Conservation (phyloP, 164 flowering plant species). For the Saururus chinensis region DNA sequence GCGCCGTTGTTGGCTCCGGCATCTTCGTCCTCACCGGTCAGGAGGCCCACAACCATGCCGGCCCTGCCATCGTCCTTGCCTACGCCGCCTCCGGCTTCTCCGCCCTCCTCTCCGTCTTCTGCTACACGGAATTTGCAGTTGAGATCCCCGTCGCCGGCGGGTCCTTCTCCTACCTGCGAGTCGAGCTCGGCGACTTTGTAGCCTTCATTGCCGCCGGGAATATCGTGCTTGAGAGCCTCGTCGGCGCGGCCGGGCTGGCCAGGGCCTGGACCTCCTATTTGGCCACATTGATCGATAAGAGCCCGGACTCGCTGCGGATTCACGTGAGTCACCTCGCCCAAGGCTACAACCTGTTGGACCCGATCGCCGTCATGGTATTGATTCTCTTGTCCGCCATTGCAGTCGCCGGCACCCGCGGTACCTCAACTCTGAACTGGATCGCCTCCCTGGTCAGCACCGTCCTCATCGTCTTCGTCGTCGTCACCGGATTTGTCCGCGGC, state of each 20-base stretch:
- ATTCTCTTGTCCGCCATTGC: conserved; percentile 35
- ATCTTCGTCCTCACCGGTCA: conserved; percentile 67
- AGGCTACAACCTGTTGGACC: conserved; percentile 62
- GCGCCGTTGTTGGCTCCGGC: conserved; percentile 82
- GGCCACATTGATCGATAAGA: conserved; percentile 31
- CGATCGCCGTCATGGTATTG: conserved; percentile 44
- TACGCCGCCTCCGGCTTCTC: too few species aligned
- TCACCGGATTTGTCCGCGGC: conserved; percentile 40
- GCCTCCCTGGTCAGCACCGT: conserved; percentile 23
- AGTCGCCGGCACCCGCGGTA: conserved; percentile 35
- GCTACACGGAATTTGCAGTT: conserved; percentile 70
- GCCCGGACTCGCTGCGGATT: conserved; percentile 40
- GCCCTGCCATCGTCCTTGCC: too few species aligned
- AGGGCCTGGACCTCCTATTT: conserved; percentile 70
- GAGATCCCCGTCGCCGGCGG: conserved; percentile 83
- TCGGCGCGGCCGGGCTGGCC: conserved; percentile 69
- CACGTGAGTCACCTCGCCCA: conserved; percentile 22
- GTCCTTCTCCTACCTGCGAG: conserved; percentile 55
- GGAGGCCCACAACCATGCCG: too few species aligned
- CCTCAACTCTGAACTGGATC: conserved; percentile 49
- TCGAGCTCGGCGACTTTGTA: conserved; percentile 65
- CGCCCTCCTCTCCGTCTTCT: conserved; percentile 60
- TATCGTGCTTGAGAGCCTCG: conserved; percentile 52
- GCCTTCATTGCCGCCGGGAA: conserved; percentile 74
- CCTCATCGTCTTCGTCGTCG: conserved; percentile 36